phyloP scores from a whole-genome alignment of 129 eudicot genomes.

The Artemisia tridentata region DNA sequence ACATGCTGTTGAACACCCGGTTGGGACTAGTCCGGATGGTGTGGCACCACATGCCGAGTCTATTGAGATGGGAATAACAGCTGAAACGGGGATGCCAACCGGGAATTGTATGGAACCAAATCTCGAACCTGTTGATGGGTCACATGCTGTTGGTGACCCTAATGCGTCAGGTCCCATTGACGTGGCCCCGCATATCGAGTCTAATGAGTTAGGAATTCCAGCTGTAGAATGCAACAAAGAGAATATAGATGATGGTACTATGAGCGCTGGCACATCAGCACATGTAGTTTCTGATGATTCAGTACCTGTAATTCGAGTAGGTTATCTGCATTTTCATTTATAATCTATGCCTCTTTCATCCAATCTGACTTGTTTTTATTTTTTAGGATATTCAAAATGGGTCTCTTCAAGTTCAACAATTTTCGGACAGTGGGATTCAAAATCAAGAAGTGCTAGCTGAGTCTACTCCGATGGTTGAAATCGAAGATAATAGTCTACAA shows the following conservation, averaged over 20 bases:
- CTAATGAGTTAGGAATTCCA: conserved; percentile 6
- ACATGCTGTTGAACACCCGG: no score
- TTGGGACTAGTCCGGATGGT: conserved; percentile 5
- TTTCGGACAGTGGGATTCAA: conserved; percentile 11
- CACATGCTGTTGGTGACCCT: conserved; percentile 13
- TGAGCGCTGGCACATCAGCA: neutral
- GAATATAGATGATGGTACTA: conserved; percentile 1
- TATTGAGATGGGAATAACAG: neutral
- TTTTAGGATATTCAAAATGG: conserved; percentile 35
- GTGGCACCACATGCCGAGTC: neutral
- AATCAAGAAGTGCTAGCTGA: conserved; percentile 27
- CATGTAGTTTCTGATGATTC: conserved; percentile 16
- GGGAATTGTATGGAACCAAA: neutral
- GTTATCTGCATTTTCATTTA: neutral
- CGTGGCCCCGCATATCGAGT: neutral
- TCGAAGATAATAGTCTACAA: conserved; percentile 9
- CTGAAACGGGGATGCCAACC: neutral
- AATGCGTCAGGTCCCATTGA: neutral
- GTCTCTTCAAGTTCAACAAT: conserved; percentile 15
- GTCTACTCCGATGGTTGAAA: neutral
- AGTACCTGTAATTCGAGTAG: conserved; percentile 9
- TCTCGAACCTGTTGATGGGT: neutral
- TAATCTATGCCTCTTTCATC: conserved; percentile 1
- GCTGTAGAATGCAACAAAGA: conserved; percentile 16
- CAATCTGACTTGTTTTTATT: neutral